phyloP scores from a whole-genome alignment of 495 filamentous ascomycete genomes.

The Parathielavia appendiculata region DNA sequence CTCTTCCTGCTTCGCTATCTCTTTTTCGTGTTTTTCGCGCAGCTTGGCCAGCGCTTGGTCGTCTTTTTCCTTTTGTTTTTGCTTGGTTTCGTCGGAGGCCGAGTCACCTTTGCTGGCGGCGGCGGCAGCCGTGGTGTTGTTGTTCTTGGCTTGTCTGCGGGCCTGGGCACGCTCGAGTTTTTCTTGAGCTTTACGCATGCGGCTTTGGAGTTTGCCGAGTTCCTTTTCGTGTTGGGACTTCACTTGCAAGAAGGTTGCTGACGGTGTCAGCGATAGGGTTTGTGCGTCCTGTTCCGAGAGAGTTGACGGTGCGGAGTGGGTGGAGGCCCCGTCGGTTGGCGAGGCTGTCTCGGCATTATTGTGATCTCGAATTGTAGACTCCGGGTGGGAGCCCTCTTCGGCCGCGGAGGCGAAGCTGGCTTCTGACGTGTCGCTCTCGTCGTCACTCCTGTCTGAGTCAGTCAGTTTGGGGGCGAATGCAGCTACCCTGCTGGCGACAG shows the following conservation, averaged over 20 bases:
- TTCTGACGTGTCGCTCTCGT: conserved; percentile 35
- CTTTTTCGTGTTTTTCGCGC: conserved; percentile 54
- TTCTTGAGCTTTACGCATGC: conserved; percentile 62
- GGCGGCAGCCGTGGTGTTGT: conserved; percentile 31
- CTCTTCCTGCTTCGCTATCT: conserved; percentile 59
- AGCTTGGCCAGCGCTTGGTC: conserved; percentile 47
- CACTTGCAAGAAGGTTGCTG: conserved; percentile 24
- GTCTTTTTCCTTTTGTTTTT: conserved; percentile 32
- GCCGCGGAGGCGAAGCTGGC: conserved; percentile 45
- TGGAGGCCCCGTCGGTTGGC: conserved; percentile 4
- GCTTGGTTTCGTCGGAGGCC: neutral
- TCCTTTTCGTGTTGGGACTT: conserved; percentile 60
- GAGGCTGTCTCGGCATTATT: conserved; percentile 29
- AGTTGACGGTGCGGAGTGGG: conserved; percentile 26
- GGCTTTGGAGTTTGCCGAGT: conserved; percentile 65
- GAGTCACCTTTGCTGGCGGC: neutral
- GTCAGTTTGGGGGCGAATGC: conserved; percentile 32
- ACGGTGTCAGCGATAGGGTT: neutral
- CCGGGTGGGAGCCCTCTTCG: conserved; percentile 20
- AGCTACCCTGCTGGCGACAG: conserved; percentile 35
- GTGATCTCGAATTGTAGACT: conserved; percentile 25
- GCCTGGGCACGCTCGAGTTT: conserved; percentile 56
- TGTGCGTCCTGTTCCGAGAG: neutral
- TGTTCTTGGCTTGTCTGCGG: conserved; percentile 38
- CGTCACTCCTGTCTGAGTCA: conserved; percentile 31